Conservation (phyloP, 2,329 filamentous ascomycete genomes). For the Sarocladium kiliense region DNA sequence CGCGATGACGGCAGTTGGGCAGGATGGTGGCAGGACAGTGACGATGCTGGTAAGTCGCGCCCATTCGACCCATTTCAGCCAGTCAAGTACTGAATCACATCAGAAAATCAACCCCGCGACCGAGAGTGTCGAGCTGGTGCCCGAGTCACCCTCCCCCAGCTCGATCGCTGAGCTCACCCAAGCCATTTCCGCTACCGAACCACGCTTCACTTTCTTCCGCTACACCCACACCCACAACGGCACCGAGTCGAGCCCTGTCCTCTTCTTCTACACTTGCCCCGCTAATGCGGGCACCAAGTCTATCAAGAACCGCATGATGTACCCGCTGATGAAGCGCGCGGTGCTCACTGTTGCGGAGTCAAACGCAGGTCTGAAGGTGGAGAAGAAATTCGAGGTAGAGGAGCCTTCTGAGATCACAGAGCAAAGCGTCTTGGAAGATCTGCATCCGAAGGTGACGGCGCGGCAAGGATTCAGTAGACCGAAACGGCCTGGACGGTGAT, state of each 20-base stretch:
- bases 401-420: conserved; percentile 68
- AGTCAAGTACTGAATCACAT: neutral
- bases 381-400: conserved; percentile 66
- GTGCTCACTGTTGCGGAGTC: conserved; percentile 61
- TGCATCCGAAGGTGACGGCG: conserved; percentile 61
- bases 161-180: conserved; percentile 53
- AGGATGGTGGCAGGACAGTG: conserved; percentile 44
- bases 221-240: conserved; percentile 55
- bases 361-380: conserved; percentile 60
- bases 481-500: conserved; percentile 67
- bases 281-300: conserved; percentile 56
- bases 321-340: conserved; percentile 64
- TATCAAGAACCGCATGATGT: conserved; percentile 82
- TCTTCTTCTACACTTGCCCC: conserved; percentile 83
- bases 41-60: conserved; percentile 58
- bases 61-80: neutral
- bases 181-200: conserved; percentile 61
- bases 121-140: conserved; percentile 64
- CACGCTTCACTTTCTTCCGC: conserved; percentile 74
- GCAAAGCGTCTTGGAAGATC: conserved; percentile 57
- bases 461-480: conserved; percentile 71
- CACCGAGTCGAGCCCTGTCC: conserved; percentile 49
- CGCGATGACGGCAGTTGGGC: conserved; percentile 55
- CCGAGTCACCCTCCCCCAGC: conserved; percentile 43
- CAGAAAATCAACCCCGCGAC: conserved; percentile 68